These are phyloP conservation scores for Talaromyces funiculosus DNA, from an alignment of 2,329 filamentous ascomycete genomes.

Conservation along the genomic window DNA sequence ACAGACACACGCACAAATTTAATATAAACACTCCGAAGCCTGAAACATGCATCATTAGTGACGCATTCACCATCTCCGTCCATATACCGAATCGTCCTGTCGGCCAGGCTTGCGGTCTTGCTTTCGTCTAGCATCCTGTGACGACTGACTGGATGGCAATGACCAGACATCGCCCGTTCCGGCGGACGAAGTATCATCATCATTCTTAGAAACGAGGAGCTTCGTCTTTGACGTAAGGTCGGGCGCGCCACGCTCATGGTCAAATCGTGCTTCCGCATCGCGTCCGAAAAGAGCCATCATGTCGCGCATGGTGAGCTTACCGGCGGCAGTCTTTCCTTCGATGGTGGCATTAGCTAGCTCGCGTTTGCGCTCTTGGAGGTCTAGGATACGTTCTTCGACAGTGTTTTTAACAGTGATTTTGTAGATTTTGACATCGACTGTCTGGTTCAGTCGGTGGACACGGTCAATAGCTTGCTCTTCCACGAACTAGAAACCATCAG, in stretches of 20 bases:
- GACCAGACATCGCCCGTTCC: slow-evolving; percentile 7
- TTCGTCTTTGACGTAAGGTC: slow-evolving; percentile 30
- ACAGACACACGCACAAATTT: background rate
- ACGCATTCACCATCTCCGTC: slow-evolving; percentile 31
- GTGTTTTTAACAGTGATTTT: slow-evolving; percentile 81
- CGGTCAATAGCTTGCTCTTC: slow-evolving; percentile 99
- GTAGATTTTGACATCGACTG: slow-evolving; percentile 88
- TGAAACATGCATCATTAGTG: background rate
- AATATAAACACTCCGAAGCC: background rate
- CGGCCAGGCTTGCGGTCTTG: slow-evolving; percentile 22
- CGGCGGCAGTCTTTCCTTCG: slow-evolving; percentile 67
- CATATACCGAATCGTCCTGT: slow-evolving; percentile 39
- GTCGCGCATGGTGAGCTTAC: slow-evolving; percentile 87
- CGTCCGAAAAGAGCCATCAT: slow-evolving; percentile 84
- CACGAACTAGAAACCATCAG: slow-evolving; percentile 61
- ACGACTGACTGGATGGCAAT: slow-evolving; percentile 18
- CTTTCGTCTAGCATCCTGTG: slow-evolving; percentile 16
- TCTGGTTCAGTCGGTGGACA: slow-evolving; percentile 96
- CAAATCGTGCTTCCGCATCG: slow-evolving; percentile 52
- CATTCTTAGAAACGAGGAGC: slow-evolving; percentile 23
- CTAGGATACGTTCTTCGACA: slow-evolving; percentile 92
- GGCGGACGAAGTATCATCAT: slow-evolving; percentile 19
- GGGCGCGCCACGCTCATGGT: slow-evolving; percentile 33
- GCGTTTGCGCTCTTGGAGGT: slow-evolving; percentile 88
- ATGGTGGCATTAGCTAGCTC: slow-evolving; percentile 87